Conservation (phyloP, 2,329 filamentous ascomycete genomes). For the Grosmannia penicillata region DNA sequence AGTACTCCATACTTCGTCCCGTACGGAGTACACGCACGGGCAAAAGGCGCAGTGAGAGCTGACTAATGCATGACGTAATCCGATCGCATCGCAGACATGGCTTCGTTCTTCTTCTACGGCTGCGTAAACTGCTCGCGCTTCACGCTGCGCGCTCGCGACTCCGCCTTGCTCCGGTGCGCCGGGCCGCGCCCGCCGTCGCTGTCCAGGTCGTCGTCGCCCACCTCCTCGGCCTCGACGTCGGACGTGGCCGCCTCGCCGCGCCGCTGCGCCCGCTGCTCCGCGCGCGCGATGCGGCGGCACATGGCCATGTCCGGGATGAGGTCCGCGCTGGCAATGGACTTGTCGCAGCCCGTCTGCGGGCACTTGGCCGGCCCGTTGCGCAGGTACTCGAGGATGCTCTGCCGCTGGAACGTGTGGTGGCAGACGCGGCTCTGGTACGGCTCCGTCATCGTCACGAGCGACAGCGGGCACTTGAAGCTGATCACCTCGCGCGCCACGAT, state of each 20-base stretch:
- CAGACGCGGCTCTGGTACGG: constrained; percentile 54
- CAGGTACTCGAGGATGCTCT: constrained; percentile 43
- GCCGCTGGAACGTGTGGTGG: constrained; percentile 58
- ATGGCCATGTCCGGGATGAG: constrained; percentile 42
- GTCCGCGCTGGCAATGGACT: constrained; percentile 34
- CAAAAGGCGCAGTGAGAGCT: no score
- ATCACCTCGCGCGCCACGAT: constrained; percentile 48
- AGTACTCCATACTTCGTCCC: no score
- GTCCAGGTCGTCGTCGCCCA: constrained; percentile 14
- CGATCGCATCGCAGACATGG: no score
- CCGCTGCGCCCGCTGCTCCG: constrained; percentile 26
- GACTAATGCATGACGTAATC: no score
- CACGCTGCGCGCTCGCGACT: constrained; percentile 11
- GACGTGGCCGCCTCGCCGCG: constrained; percentile 25
- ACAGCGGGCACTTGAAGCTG: constrained; percentile 56
- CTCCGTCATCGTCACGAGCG: constrained; percentile 46
- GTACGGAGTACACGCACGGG: no score
- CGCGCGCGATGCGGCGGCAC: constrained; percentile 41
- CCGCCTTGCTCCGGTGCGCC: constrained; percentile 8
- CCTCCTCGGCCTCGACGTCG: constrained; percentile 20
- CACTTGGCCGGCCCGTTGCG: constrained; percentile 30
- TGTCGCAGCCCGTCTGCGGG: constrained; percentile 48
- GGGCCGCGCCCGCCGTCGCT: not conserved
- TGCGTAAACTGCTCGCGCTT: constrained; percentile 13
- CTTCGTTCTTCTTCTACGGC: no score